Evolutionary conservation across 2,329 filamentous ascomycete genomes (phyloP).

Genomic region (Trichoderma atroviride): DNA sequence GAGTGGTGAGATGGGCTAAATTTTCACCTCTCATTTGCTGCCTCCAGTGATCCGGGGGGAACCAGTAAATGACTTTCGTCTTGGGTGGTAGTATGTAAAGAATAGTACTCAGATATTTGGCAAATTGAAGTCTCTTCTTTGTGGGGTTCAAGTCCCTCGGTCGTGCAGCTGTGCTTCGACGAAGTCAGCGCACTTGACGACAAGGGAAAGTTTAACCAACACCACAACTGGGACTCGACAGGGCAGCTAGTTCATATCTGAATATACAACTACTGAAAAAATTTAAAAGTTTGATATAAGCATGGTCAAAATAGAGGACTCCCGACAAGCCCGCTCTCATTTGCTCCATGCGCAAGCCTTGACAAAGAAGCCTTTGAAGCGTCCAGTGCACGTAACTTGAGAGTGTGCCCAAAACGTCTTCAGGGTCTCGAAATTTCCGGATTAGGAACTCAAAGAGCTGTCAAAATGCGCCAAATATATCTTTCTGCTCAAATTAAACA

Average conservation of each 20-base stretch:
- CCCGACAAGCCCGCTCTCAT: background rate
- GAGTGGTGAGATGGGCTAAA: background rate
- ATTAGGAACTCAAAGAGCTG: background rate
- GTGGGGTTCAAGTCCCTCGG: background rate
- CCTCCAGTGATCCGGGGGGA: background rate
- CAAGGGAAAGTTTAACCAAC: no score
- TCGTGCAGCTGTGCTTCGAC: background rate
- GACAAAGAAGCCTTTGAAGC: background rate
- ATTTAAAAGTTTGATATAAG: no score
- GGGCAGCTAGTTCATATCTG: no score
- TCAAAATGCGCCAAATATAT: background rate
- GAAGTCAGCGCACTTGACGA: background rate
- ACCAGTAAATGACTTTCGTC: background rate
- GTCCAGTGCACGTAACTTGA: no score
- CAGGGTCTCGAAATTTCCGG: background rate
- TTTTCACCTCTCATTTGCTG: background rate
- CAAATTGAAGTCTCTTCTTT: background rate
- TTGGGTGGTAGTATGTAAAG: background rate
- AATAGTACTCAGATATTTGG: no score
- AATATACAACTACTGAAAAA: no score
- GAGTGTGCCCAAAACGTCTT: background rate
- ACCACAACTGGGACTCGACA: no score
- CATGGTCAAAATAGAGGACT: no score
- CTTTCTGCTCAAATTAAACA: background rate
- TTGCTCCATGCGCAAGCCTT: background rate